A percentile compares a stretch with the other conserved stretches of the same genome.
These are phyloP conservation scores for Fusarium sp. DNA, from an alignment of 2,329 filamentous ascomycete species.

Conservation along the genomic window DNA sequence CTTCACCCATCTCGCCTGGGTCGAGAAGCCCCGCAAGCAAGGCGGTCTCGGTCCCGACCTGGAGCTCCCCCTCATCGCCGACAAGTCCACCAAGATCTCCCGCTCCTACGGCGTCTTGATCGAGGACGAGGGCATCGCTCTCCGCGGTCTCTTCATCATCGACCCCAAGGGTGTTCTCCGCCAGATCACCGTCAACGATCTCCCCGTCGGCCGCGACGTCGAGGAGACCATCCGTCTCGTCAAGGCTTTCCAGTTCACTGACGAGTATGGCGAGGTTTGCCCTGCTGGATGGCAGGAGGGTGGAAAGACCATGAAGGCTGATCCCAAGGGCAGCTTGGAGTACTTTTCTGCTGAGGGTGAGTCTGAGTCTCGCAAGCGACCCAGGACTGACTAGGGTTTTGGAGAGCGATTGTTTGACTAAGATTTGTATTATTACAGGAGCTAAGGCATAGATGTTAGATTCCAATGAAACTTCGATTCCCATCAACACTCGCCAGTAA, in stretches of 20 bases:
- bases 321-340: constrained; percentile 62
- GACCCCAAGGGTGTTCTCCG: constrained; percentile 70
- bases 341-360: constrained; percentile 54
- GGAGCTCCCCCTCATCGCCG: constrained; percentile 70
- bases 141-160: constrained; percentile 73
- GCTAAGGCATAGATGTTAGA: constrained; percentile 37
- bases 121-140: constrained; percentile 71
- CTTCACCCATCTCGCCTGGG: constrained; percentile 68
- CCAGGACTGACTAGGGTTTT: constrained; percentile 25
- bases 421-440: constrained; percentile 35
- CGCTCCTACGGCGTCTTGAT: constrained; percentile 72
- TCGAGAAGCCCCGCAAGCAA: constrained; percentile 66
- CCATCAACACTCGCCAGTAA: constrained; percentile 31
- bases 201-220: constrained; percentile 72
- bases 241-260: constrained; percentile 83
- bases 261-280: constrained; percentile 83
- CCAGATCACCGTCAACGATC: constrained; percentile 74
- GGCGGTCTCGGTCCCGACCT: constrained; percentile 70
- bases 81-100: constrained; percentile 70
- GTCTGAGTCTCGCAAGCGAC: constrained; percentile 41
- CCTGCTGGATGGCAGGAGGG: constrained; percentile 62
- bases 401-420: not conserved
- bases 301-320: constrained; percentile 62
- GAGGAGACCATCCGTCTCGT: constrained; percentile 74
- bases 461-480: constrained; percentile 33